These are phyloP conservation scores for Camelina neglecta DNA, from an alignment of 345 rosid genomes.

Conservation along the genomic window DNA sequence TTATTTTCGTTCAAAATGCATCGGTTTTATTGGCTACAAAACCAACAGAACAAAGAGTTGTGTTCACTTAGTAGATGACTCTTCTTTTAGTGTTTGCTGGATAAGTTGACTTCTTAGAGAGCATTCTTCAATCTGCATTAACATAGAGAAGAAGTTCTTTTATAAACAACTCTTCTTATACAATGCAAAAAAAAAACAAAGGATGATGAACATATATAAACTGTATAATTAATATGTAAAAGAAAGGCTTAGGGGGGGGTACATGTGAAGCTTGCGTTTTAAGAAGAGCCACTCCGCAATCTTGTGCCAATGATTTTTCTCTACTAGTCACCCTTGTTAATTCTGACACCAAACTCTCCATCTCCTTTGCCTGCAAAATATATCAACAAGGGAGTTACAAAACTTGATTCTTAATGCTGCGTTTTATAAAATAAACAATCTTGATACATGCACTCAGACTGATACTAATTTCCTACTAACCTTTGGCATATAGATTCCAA, in stretches of 20 bases:
- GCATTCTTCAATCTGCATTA: constrained; percentile 64
- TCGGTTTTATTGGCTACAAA: background rate
- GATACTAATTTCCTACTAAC: constrained; percentile 18
- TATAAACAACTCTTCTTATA: background rate
- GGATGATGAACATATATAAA: background rate
- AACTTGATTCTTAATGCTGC: background rate
- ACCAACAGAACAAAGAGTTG: background rate
- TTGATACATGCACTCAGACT: background rate
- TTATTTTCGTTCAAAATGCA: background rate
- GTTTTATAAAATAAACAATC: background rate
- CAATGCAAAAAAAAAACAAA: background rate
- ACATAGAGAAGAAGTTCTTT: background rate
- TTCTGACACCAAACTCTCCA: constrained; percentile 63
- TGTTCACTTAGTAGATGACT: background rate
- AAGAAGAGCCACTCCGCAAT: constrained; percentile 56
- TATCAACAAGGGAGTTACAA: background rate
- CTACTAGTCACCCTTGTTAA: constrained; percentile 59
- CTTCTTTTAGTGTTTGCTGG: constrained; percentile 40
- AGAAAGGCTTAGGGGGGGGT: background rate
- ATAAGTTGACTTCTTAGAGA: constrained; percentile 63
- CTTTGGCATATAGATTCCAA: constrained; percentile 59
- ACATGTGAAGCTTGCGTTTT: constrained; percentile 55
- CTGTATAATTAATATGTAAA: background rate
- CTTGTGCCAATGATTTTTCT: constrained; percentile 62
- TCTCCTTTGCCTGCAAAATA: constrained; percentile 59